Evolutionary conservation across 306 rosid genomes (phyloP), one percentile per base, ranked within the genome.

Genomic region (Erythrophleum fordii): DNA sequence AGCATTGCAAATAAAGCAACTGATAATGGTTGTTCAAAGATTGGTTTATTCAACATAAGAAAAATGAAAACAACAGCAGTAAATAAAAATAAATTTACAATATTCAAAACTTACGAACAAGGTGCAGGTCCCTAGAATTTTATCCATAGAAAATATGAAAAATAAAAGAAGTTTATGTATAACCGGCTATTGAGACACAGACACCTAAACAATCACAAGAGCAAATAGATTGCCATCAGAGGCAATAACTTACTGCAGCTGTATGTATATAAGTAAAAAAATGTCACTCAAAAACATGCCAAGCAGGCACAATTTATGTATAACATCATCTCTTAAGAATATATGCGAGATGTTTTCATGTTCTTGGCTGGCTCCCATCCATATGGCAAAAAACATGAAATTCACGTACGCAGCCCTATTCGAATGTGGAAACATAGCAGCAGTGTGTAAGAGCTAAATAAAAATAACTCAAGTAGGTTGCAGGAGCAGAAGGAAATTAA

Each of bases 11-110:
- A 42, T 31, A 48, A 51, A 85, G 29, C 41, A 82, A 75, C 52
- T 31, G 49, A 66, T 70, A 69, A 60, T 73, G 34, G n/a, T 67
- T 39, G 56, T 69, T 64, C 28, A 44, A 65, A 53, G 46, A 52
- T 22, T 66, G 62, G 70, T 69, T 77, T 66, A 69, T 74, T 79
- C 35, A 60, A 80, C 53, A 58, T 48, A 49, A 69, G 60, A 31
- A 82, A 59, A 35, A 39, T 45, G 35, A 77, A 45, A 68, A n/a
- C n/a, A 61, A 81, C 80, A 80, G 73, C 62, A 66, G 14, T 13
- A 34, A 18, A 76, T 66, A 76, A 66, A 61, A 73, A 60, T 22
- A 31, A 76, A 45, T 51, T 73, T 70, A 71, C 31, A 62, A 75
- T 46, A 53, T 45, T 29, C 42, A 16, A 56, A 23, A 16, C 29